Conservation (phyloP, 2,329 filamentous ascomycete species). For the Bipolaris gigantea region DNA sequence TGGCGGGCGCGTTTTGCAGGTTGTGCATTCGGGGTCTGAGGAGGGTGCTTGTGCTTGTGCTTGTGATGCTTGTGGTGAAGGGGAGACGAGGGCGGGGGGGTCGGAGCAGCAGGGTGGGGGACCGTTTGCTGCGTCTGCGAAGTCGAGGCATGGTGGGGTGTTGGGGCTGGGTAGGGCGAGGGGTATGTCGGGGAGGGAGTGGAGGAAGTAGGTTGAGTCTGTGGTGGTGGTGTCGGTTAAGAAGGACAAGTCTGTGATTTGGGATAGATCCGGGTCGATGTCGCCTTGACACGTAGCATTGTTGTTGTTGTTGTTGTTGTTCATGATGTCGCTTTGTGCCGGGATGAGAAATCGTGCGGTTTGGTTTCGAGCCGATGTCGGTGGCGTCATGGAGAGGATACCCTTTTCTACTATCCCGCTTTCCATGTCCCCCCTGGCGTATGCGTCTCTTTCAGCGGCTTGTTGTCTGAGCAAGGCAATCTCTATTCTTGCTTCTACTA, state of each 20-base stretch:
- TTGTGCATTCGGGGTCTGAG: conserved; percentile 31
- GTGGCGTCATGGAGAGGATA: not conserved
- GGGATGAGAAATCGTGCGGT: conserved; percentile 3
- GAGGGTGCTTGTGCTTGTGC: too few species aligned
- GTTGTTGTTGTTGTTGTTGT: not conserved
- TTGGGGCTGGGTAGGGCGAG: conserved; percentile 2
- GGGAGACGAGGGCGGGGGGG: not conserved
- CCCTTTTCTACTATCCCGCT: not conserved
- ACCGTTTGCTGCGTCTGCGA: conserved; percentile 3
- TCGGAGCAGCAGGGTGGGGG: conserved; percentile 35
- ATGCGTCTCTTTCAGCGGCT: conserved; percentile 2
- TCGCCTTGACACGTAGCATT: too few species aligned
- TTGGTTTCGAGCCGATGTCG: not conserved
- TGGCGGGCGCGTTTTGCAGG: conserved; percentile 30
- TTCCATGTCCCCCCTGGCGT: not conserved
- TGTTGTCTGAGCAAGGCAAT: conserved; percentile 28
- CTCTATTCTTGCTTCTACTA: conserved; percentile 31
- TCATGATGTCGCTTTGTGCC: not conserved
- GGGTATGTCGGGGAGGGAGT: conserved; percentile 2
- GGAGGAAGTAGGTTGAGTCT: not conserved
- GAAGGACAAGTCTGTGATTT: conserved; percentile 16
- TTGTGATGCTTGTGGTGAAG: too few species aligned
- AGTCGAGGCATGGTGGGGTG: not conserved
- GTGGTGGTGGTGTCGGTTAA: conserved; percentile 4
- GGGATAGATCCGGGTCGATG: conserved; percentile 9